Percentiles rank a stretch among this genome's conserved stretches.
These are phyloP conservation scores for Penicillium brasilianum DNA, from an alignment of 2,329 filamentous ascomycete genomes.

Conservation along the genomic window DNA sequence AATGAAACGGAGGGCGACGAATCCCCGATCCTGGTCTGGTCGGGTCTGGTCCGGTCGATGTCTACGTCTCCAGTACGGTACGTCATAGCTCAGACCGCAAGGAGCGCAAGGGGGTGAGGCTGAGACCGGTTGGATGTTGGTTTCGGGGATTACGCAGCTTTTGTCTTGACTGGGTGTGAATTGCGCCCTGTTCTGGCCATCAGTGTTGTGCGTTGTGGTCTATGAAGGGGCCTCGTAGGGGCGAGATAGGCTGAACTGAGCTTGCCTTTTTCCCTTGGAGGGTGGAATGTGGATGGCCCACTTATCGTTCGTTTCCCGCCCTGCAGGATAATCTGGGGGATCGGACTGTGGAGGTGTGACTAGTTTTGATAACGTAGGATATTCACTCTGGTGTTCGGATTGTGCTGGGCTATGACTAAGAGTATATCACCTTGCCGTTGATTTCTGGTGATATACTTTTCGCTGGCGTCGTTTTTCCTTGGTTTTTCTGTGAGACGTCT, in stretches of 20 bases:
- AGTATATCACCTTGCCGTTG: neutral
- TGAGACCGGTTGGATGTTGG: neutral
- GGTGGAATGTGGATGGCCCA: no score
- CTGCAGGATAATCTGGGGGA: neutral
- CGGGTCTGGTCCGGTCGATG: neutral
- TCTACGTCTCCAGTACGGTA: conserved; percentile 7
- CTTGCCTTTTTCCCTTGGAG: neutral
- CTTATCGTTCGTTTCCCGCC: conserved; percentile 1
- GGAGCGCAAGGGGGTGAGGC: neutral
- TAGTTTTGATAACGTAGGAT: conserved; percentile 14
- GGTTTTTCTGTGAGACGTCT: neutral
- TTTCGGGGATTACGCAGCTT: neutral
- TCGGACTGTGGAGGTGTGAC: conserved; percentile 1
- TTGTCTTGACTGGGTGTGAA: neutral
- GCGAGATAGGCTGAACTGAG: neutral
- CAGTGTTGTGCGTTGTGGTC: neutral
- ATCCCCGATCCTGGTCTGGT: conserved; percentile 12
- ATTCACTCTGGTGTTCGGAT: neutral
- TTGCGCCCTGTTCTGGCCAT: neutral
- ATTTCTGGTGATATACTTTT: neutral
- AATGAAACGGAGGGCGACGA: conserved; percentile 13
- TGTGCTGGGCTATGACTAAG: conserved; percentile 4
- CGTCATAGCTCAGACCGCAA: conserved; percentile 25
- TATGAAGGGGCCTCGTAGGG: neutral
- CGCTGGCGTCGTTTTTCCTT: neutral